phyloP scores from a whole-genome alignment of 139 green algal species.

The Spirogloea muscicola region DNA sequence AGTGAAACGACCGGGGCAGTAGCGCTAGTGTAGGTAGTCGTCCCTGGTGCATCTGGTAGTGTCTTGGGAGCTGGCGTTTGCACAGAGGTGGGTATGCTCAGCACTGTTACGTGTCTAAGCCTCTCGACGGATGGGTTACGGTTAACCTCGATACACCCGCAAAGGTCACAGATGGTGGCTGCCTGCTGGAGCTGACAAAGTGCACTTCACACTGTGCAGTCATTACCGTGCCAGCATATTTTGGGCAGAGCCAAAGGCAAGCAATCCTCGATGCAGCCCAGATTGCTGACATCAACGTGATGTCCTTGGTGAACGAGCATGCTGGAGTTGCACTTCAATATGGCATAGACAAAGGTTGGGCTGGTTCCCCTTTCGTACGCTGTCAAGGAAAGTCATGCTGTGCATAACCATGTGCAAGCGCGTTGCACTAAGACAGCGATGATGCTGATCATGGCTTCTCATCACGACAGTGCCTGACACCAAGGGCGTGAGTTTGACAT shows the following conservation, averaged over 20 bases:
- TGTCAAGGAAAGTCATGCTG: not conserved
- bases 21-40: too few species aligned
- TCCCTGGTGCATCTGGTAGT: too few species aligned
- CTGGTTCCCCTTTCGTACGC: slow-evolving; percentile 77
- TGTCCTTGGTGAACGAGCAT: slow-evolving; percentile 83
- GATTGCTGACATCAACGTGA: slow-evolving; percentile 61
- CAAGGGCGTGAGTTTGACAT: not conserved
- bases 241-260: slow-evolving; percentile 73
- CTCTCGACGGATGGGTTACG: too few species aligned
- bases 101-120: too few species aligned
- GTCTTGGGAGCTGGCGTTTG: too few species aligned
- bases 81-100: too few species aligned
- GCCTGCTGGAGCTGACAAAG: too few species aligned
- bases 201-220: too few species aligned
- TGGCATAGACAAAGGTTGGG: slow-evolving; percentile 92
- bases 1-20: too few species aligned
- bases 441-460: not conserved
- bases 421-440: too few species aligned
- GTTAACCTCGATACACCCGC: too few species aligned
- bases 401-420: not conserved
- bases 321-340: slow-evolving; percentile 92
- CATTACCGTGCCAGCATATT: slow-evolving; percentile 82
- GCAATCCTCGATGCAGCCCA: slow-evolving; percentile 70
- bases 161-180: too few species aligned
- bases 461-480: not conserved